These are phyloP conservation scores for Ascochyta viciae-villosae DNA, from an alignment of 2,329 filamentous ascomycete genomes.

Conservation along the genomic window DNA sequence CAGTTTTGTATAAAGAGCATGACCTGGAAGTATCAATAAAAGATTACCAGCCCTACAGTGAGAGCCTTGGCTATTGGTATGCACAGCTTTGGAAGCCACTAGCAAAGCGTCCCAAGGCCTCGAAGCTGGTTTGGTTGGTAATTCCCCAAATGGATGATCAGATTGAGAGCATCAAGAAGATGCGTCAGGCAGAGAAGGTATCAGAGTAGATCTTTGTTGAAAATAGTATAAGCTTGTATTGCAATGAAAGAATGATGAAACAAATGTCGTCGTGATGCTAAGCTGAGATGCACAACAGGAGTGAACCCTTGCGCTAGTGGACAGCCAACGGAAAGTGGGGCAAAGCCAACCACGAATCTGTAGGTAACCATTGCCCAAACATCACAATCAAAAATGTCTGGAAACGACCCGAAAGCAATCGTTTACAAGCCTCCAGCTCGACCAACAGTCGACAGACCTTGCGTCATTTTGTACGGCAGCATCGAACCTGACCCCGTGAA, in stretches of 20 bases:
- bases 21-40: background rate
- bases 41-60: slow-evolving; percentile 18
- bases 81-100: slow-evolving; percentile 5
- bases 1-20: slow-evolving; percentile 2
- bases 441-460: slow-evolving; percentile 28
- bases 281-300: background rate
- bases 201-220: background rate
- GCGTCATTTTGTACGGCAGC: slow-evolving; percentile 66
- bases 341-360: background rate
- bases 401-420: slow-evolving; percentile 19
- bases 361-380: background rate
- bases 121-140: background rate
- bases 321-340: slow-evolving; percentile 5
- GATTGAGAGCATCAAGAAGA: background rate
- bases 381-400: slow-evolving; percentile 19
- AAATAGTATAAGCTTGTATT: background rate
- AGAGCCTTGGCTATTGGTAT: slow-evolving; percentile 24
- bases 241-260: background rate
- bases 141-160: slow-evolving; percentile 1
- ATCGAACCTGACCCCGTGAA: slow-evolving; percentile 50
- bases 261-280: background rate
- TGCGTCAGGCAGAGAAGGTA: background rate
- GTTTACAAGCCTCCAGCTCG: slow-evolving; percentile 33
- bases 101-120: background rate
- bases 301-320: background rate